Evolutionary conservation across 192 early-diverging fungal species (phyloP), one percentile per base, ranked within the genome.

Genomic region (Funneliformis geosporum): DNA sequence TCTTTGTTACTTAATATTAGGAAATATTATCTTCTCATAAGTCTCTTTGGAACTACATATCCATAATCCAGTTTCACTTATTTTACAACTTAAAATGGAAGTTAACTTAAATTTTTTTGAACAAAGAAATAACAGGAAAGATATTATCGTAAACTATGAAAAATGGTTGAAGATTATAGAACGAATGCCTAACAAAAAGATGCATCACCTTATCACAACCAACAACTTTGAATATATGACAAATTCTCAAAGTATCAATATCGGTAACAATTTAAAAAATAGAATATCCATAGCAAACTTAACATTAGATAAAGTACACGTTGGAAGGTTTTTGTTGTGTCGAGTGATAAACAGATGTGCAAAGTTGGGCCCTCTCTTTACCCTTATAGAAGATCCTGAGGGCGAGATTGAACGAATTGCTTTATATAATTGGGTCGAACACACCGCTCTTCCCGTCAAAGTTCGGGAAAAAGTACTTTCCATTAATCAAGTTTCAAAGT

Each of bases 361-460:
- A 5, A 68, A 68, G 38, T 0, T 6, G 39, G 12, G 0, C 0
- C 16, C 66, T 1, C 66, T 68, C 38, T 33, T 40, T 25, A 68
- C 66, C 10, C 33, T 68, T 11, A 5, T 68, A 28, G 66, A 68
- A 68, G 66, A 68, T 38, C 66, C 39, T 14, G 66, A 68, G 28
- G 66, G 66, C 14, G 27, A 40, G 1, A 33, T 28, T 68, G 66
- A 33, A n/a, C 23, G 33, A 39, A 25, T 68, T 28, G 27, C 66
- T 28, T 68, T 68, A 40, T 68, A 68, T 28, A 68, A 68, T 68
- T 68, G 66, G 66, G 16, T 68, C 18, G 16, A 28, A 40, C 27
- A 68, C 40, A 10, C 66, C 8, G 39, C 23, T 18, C 28, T 68
- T 68, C 66, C 66, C 27, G 18, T 40, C 21, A 61, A 61, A 61